Base-by-base conservation (phyloP, 2,329 filamentous ascomycete species). In the Fusarium sp. region DNA sequence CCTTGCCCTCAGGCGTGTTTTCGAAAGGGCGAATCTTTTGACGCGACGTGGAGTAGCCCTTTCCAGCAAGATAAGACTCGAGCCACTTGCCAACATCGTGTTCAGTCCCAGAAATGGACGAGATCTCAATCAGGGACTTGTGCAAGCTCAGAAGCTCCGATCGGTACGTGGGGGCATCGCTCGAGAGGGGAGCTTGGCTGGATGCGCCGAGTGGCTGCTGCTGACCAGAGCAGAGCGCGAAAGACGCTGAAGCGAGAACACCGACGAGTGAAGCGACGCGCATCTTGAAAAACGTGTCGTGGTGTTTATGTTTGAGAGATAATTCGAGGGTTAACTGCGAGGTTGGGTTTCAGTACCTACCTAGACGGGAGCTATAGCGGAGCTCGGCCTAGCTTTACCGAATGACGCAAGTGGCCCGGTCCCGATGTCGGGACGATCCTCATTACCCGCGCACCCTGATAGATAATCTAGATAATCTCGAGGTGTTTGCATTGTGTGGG, bases 61-160 rank as follows among this genome's bases (percentile, higher is more conserved):
- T 83, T 3, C 79, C 71, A 5, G 86, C 81, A 7, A 98, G 89
- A 78, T 94, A 94, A 1, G 88, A 84, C 39, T 89, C 86, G 6
- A 98, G 87, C 83, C 92, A 95, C 57, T 88, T 80, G 50, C 92
- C 94, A 9, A 95, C 91, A 1, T 87, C 84, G 48, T 89, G 84
- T 81, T 98, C 95, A 71, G 92, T 87, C 54, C 89, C 90, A 4
- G 89, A 91, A 72, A 95, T 88, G 1, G 94, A 97, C 59, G 92
- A 88, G 52, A 92, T 92, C 67, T 92, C 87, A 34, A 95, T 88
- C n/a, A 98, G 90, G 18, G 90, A 88, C 63, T 92, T 90, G 84
- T 97, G 95, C 14, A 97, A 88, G 20, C 88, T 87, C 50, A 97
- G 87, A 1, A 98, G 88, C 43, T 84, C 81, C 4, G 83, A 75